Evolutionary conservation across 805 yeast species (phyloP), one percentile per base, ranked within the genome.

Genomic region (Tetrapisispora nanseiensis): DNA sequence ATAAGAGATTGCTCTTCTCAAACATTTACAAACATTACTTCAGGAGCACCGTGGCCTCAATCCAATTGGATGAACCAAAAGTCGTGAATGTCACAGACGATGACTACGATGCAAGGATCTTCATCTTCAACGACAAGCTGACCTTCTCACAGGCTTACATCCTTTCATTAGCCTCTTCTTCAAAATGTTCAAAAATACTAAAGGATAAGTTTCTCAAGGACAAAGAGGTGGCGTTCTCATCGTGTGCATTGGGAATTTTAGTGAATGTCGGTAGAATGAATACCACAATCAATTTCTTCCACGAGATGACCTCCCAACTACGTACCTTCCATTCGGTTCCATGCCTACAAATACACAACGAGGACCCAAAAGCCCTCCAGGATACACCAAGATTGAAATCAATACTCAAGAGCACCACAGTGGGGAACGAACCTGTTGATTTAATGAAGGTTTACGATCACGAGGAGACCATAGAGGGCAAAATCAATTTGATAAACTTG

Each of bases 241-340:
- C 85, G 18, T 82, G 86, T 42, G 77, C 86, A 71, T 80, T 86
- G 28, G 86, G 95, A 49, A 63, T 90, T 30, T 68, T 90, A 46
- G 97, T 90, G 15, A 90, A 90, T 57, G 78, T 89, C 42, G 97
- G 97, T 9, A 71, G 97, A 47, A 78, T 90, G 78, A 90, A 90
- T 66, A 90, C 98, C 2, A 90, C 97, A 2, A 80, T 90, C 40
- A 90, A 90, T 63, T 83, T 90, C 57, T 95, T 86, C 43, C 86
- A 94, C 19, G 97, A 87, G 56, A 90, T 90, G 97, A 81, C 86
- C 52, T 86, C 95, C 0, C 90, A 87, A 50, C 70, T 90, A 48
- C 72, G 98, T 55, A 89, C 97, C 0, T 90, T 84, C 58, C 97
- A 90, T 63, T 83, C 95, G 11, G 86, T 90, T 27, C 98, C 98